phyloP scores from a whole-genome alignment of 176 grass and related monocot genomes.

The Themeda triandra region DNA sequence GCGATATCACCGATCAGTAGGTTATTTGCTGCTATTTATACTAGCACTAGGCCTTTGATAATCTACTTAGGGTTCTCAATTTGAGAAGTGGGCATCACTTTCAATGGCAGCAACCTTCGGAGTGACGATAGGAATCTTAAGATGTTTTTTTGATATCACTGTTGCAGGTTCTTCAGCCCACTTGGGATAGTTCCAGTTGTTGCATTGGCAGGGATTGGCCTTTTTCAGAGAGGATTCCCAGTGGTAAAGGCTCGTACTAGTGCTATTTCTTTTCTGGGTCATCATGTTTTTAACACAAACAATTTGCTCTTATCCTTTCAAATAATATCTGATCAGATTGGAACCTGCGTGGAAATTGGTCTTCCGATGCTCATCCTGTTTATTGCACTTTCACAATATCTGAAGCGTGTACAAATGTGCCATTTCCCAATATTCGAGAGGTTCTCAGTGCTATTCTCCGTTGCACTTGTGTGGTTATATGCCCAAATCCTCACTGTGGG shows the following conservation, averaged over 20 bases:
- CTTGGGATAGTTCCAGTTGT: constrained; percentile 85
- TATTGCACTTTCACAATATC: constrained; percentile 50
- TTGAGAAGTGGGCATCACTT: constrained; percentile 29
- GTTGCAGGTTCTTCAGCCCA: constrained; percentile 87
- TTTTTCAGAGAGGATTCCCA: constrained; percentile 92
- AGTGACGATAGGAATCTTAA: constrained; percentile 25
- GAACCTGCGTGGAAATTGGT: constrained; percentile 75
- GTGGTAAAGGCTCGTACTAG: constrained; percentile 61
- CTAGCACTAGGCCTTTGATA: background rate
- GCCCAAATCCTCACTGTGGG: constrained; percentile 64
- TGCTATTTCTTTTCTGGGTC: background rate
- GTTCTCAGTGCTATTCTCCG: constrained; percentile 63
- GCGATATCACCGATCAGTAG: background rate
- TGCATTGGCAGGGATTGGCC: constrained; percentile 63
- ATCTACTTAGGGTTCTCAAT: constrained; percentile 4
- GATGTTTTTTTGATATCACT: background rate
- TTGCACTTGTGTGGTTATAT: constrained; percentile 62
- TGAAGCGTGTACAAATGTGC: constrained; percentile 31
- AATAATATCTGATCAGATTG: constrained; percentile 36
- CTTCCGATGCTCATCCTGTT: constrained; percentile 74
- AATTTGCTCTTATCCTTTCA: background rate
- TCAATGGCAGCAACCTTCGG: constrained; percentile 9
- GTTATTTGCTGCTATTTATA: background rate
- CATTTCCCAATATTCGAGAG: constrained; percentile 66
- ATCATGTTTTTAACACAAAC: background rate